Base-by-base conservation (phyloP, 176 grass and related monocot species). In the Leersia perrieri region DNA sequence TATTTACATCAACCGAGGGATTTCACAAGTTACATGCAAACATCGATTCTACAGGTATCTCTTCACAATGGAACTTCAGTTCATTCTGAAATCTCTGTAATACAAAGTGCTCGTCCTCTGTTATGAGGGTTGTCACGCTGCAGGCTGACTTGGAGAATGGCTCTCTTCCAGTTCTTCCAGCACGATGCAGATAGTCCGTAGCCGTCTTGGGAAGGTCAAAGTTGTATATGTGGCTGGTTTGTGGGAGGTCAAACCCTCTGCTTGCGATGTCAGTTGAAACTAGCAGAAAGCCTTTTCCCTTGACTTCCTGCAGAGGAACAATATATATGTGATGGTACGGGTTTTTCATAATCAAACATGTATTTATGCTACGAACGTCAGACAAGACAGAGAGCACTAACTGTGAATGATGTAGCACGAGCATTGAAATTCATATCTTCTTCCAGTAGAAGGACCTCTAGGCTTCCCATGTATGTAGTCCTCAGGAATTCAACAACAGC, bases 381-480 rank as follows among this genome's bases (percentile, higher is more conserved):
- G 30, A 66, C 53, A 77, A 45, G 2, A 44, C 15, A 5, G 60
- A 39, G 41, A 58, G 66, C 20, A 58, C 72, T 71, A 83, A 99
- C 92, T 62, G 60, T 73, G 72, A 95, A 99, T 31, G 89, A 90
- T 6, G 79, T 84, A 8, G 93, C 90, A 42, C 96, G 90, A 38
- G 90, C 90, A 49, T 99, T 99, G 82, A 95, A 93, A 67, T 99
- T 93, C 93, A 95, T 93, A 73, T 95, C 90, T 93, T 93, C 80
- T 72, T 99, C 93, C 73, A 99, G 67, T 11, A 95, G 32, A 53
- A 95, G 81, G 60, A 93, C 75, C 7, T 91, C 87, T 26, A 95
- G 87, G 30, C 49, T 64, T 70, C 93, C 96, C 74, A 68, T 66
- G 74, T 99, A 99, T 32, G 70, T 66, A 27, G 22, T 82, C 88